Base-by-base conservation (phyloP, 768 basidiomycete genomes). In the Boletus eberwhitei region DNA sequence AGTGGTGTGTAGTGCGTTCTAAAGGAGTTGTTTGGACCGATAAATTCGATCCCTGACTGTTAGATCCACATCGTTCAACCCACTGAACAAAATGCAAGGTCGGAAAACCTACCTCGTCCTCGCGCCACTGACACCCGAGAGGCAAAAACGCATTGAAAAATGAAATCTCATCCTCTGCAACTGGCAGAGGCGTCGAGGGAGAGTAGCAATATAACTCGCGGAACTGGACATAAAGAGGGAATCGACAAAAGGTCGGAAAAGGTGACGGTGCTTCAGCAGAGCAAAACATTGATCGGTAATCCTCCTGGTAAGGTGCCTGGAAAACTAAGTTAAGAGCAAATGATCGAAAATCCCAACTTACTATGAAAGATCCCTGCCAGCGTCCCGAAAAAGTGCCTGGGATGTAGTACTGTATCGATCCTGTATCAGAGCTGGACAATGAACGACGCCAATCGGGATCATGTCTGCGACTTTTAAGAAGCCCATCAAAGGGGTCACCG, bases 361-460 rank as follows among this genome's bases (percentile, higher is more conserved):
- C 81, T 13, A 81, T 73, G 38, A 69, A 74, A 9, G 79, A 77
- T 3, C 80, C 81, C 50, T 75, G 73, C 80, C 79, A 84, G 36
- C 64, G 68, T 19, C 81, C 82, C 4, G 74, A 73, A 26, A 82
- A 68, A 1, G 71, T 69, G 12, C 77, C 80, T 22, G 76, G 70
- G 48, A 69, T 67, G 59, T 84, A 81, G 19, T 69, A 53, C 24
- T 32, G 43, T n/a, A 39, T 40, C 12, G 24, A 29, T 42, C 48
- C 22, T 19, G 38, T 31, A 38, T 49, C 52, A 22, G 53, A 38
- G 35, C 47, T 24, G 22, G 53, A 37, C 19, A 68, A 37, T 17
- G 59, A 67, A 48, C 70, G 71, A 36, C 39, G 58, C 66, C 64
- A 48, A 52, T 71, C 70, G 13, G 71, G 66, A 52, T 71, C 70